A percentile compares a stretch with the other conserved stretches of the same genome.
Evolutionary conservation across 345 rosid species (phyloP).

Genomic region (Lepidium didymum): DNA sequence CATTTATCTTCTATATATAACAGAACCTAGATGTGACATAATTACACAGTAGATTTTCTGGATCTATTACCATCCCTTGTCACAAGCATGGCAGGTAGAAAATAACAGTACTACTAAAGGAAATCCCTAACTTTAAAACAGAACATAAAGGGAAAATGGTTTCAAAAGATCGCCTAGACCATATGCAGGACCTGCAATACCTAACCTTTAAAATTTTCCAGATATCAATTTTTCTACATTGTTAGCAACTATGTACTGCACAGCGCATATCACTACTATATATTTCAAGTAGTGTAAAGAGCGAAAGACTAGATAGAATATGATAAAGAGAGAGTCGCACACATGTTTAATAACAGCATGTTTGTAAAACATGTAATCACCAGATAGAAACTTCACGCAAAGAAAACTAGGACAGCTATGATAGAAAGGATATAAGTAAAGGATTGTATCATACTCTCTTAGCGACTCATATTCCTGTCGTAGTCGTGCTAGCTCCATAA

Average conservation of each 20-base stretch:
- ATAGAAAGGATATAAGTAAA: neutral
- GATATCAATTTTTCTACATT: neutral
- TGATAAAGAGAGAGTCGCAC: neutral
- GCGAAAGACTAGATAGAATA: neutral
- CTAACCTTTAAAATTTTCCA: neutral
- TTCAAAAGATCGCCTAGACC: neutral
- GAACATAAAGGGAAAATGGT: neutral
- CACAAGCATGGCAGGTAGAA: neutral
- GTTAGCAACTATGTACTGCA: neutral
- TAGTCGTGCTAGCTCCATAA: slow-evolving; percentile 77
- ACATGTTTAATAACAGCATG: neutral
- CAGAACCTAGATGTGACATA: neutral
- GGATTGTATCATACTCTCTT: slow-evolving; percentile 46
- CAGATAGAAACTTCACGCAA: neutral
- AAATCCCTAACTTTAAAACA: neutral
- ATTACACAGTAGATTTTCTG: neutral
- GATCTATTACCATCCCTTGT: neutral
- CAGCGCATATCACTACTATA: neutral
- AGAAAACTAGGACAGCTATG: neutral
- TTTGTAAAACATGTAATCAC: neutral
- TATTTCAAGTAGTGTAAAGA: neutral
- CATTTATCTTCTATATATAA: neutral
- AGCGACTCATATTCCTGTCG: slow-evolving; percentile 63
- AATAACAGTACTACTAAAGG: neutral
- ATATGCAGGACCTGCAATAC: neutral